Conservation (phyloP, 2,329 filamentous ascomycete genomes). For the Cordyceps militaris region DNA sequence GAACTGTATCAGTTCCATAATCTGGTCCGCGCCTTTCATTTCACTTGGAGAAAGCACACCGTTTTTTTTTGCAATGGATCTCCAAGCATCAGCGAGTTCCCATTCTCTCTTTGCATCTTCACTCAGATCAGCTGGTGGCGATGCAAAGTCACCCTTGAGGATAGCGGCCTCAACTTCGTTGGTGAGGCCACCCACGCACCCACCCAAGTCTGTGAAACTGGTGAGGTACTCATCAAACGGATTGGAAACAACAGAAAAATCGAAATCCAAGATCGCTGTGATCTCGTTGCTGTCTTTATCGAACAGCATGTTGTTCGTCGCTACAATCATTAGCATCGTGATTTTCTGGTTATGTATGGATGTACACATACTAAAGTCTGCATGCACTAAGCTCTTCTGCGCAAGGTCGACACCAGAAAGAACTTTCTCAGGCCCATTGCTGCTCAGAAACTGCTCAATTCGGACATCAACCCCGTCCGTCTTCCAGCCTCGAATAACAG, state of each 20-base stretch:
- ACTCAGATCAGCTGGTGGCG: too few relatives aligned
- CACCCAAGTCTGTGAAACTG: conserved; percentile 3
- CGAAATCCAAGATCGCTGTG: conserved; percentile 24
- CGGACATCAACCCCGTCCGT: conserved; percentile 12
- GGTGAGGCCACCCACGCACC: too few relatives aligned
- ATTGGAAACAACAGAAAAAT: conserved; percentile 20
- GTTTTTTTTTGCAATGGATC: too few relatives aligned
- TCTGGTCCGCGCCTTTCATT: too few relatives aligned
- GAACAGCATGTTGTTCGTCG: conserved; percentile 23
- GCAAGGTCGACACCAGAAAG: conserved; percentile 14
- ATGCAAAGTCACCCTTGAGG: too few relatives aligned
- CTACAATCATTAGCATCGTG: conserved; percentile 13
- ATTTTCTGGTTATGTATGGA: too few relatives aligned
- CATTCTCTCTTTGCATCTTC: too few relatives aligned
- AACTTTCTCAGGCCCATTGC: neutral
- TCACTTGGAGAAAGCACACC: too few relatives aligned
- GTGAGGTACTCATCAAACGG: conserved; percentile 20
- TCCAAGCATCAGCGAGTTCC: too few relatives aligned
- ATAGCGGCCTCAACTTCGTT: too few relatives aligned
- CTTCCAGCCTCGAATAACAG: conserved; percentile 12
- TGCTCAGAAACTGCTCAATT: conserved; percentile 14
- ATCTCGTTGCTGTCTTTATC: conserved; percentile 17
- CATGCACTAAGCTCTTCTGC: conserved; percentile 18
- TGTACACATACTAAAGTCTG: conserved; percentile 23
- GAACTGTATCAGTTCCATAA: too few relatives aligned